Evolutionary conservation across 139 green algal species (phyloP).

Genomic region (Edaphochlamys debaryana): DNA sequence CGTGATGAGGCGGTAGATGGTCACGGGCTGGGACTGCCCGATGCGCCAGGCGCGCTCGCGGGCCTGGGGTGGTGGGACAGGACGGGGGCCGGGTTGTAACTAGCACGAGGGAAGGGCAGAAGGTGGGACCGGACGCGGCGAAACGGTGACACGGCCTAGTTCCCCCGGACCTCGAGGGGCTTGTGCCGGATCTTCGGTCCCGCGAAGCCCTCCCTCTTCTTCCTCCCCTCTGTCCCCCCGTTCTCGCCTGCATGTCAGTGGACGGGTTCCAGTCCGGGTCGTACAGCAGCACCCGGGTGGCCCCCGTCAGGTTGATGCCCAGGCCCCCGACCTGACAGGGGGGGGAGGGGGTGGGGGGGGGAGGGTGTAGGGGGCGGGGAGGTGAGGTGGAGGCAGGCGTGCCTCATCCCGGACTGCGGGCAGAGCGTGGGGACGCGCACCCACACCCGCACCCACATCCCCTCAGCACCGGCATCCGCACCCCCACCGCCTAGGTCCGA

Average conservation of each 20-base stretch:
- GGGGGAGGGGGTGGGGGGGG: too few relatives aligned
- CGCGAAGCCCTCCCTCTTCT: too few relatives aligned
- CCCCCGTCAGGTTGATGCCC: constrained; percentile 95
- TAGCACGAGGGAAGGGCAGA: neutral
- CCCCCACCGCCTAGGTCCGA: too few relatives aligned
- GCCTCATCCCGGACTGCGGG: too few relatives aligned
- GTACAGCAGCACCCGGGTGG: constrained; percentile 94
- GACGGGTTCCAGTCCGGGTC: constrained; percentile 99
- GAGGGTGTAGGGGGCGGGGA: too few relatives aligned
- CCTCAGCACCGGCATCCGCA: too few relatives aligned
- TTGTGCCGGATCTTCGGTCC: neutral
- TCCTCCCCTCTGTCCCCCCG: too few relatives aligned
- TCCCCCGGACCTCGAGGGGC: too few relatives aligned
- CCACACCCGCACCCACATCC: too few relatives aligned
- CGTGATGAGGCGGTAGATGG: constrained; percentile 94
- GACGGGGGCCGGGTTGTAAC: neutral
- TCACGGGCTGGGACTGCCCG: constrained; percentile 92
- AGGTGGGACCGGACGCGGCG: too few relatives aligned
- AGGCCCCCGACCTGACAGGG: constrained; percentile 87
- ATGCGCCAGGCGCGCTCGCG: constrained; percentile 97
- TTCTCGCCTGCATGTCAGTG: constrained; percentile 87
- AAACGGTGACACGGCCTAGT: too few relatives aligned
- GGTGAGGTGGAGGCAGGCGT: neutral
- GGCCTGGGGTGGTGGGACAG: constrained; percentile 66
- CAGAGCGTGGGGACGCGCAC: too few relatives aligned